Evolutionary conservation across 129 eudicot species (phyloP), one percentile per base, ranked within the genome.

Genomic region (Flaveria sonorensis): DNA sequence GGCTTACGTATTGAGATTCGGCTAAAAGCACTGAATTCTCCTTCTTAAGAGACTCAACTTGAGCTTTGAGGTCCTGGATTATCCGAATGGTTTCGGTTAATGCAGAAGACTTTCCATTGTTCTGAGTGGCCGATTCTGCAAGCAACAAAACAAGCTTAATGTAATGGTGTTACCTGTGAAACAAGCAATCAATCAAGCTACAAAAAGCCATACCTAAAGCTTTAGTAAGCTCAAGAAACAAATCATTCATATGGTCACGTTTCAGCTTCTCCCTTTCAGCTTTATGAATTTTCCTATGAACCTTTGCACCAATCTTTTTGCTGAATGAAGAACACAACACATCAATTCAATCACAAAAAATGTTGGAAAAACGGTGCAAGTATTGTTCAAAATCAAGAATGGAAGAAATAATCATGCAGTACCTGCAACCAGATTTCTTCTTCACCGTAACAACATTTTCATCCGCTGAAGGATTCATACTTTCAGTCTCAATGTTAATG

Each of bases 231-330:
- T 86, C 85, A 42, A 66, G 30, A 74, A 92, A 92, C 62, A 86
- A 76, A 1, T 70, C 89, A 71, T 92, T 92, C 92, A 92, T 81
- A 47, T 73, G 86, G 76, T 89, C 96, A 65, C 98, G 96, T 71
- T 89, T 92, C 84, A 77, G 70, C 77, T 83, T 92, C 89, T 92
- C 98, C 80, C 96, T 86, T 66, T 90, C 96, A 7, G 98, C 93
- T 89, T 92, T 92, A 70, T 81, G 85, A 59, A 90, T 77, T 71
- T 84, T 89, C 78, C 82, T 86, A 20, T 84, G 90, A 78, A 88
- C 85, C 77, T 86, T 92, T 4, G 82, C 82, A 20, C 51, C 67
- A 45, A 68, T 81, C 80, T 79, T 92, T 73, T 84, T 89, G 70
- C 86, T 81, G 56, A 73, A 69, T 7, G 36, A 71, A 12, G 7